Evolutionary conservation across 176 grass and related monocot genomes (phyloP), one percentile per base, ranked within the genome.

Genomic region (Pontederia paniculata): DNA sequence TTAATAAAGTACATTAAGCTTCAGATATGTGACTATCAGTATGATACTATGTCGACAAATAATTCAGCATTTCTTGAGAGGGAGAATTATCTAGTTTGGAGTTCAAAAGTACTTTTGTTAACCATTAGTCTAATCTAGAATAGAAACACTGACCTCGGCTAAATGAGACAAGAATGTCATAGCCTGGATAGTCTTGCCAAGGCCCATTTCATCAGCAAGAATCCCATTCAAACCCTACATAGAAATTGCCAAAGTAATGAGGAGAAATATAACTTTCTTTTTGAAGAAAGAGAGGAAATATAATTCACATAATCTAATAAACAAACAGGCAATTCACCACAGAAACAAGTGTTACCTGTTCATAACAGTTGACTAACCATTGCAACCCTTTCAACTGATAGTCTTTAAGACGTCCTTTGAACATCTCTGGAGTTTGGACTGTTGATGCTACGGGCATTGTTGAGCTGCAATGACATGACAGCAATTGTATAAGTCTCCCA

Each of bases 151-250:
- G 77, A 98, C 94, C 94, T 98, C 94, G 70, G 94, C 94, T 67
- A 98, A 77, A 88, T 98, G 94, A 57, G 87, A 47, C 76, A 98
- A 82, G 83, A 98, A 98, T 63, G 94, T 87, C 87, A 98, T 98
- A 60, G 94, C 94, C 69, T 98, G 94, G 21, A 98, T 80, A 53
- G 94, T 98, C 77, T 98, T 98, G 65, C 94, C 94, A 66, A 98
- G 94, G 51, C 94, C 94, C 94, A 98, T 98, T 86, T 98, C 94
- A 61, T 98, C 94, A 70, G 94, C 94, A 88, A 98, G 94, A 77
- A 98, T 98, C 50, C 94, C 94, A 83, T 98, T 98, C 67, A 98
- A 77, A 22, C 87, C 94, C 94, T 93, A 75, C 42, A 83, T 53
- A 48, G 21, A 53, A 48, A 56, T 45, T 21, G 18, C 21, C 55